A percentile compares a stretch with the other conserved stretches of the same genome.
These are phyloP conservation scores for Fimicolochytrium jonesii DNA, from an alignment of 192 early-diverging fungal genomes.

Conservation along the genomic window DNA sequence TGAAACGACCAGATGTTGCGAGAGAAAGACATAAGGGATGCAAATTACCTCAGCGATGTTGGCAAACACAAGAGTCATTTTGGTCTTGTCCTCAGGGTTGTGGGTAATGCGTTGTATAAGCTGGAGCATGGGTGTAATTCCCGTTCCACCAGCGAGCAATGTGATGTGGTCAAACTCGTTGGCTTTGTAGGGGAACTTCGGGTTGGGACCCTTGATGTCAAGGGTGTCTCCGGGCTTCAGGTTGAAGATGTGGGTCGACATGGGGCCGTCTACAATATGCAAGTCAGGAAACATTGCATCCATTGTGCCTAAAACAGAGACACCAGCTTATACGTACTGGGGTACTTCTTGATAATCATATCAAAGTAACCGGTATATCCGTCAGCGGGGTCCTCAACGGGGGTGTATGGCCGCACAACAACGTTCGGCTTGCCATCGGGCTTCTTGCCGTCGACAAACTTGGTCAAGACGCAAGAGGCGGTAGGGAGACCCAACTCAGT, in stretches of 20 bases:
- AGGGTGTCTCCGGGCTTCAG: constrained; percentile 70
- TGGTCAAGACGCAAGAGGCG: constrained; percentile 78
- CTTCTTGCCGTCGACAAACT: constrained; percentile 48
- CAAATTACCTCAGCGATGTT: constrained; percentile 49
- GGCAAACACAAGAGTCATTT: constrained; percentile 68
- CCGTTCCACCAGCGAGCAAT: constrained; percentile 84
- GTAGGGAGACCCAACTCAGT: constrained; percentile 65
- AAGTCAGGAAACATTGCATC: constrained; percentile 62
- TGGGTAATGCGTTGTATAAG: constrained; percentile 58
- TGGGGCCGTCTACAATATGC: constrained; percentile 73
- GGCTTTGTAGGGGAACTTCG: constrained; percentile 64
- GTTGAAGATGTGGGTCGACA: constrained; percentile 63
- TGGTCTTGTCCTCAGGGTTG: constrained; percentile 65
- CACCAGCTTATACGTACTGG: constrained; percentile 21
- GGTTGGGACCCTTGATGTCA: constrained; percentile 78
- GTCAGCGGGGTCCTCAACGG: constrained; percentile 41
- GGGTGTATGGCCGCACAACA: constrained; percentile 70
- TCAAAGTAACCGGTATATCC: constrained; percentile 65
- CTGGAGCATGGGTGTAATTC: constrained; percentile 82
- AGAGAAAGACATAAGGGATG: background rate
- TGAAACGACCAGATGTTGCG: background rate
- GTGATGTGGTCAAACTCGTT: constrained; percentile 67
- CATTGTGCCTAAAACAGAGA: constrained; percentile 28
- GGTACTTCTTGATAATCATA: constrained; percentile 78
- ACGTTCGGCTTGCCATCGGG: constrained; percentile 50